Conservation (phyloP, 2,329 filamentous ascomycete species). For the Neurospora sp. region DNA sequence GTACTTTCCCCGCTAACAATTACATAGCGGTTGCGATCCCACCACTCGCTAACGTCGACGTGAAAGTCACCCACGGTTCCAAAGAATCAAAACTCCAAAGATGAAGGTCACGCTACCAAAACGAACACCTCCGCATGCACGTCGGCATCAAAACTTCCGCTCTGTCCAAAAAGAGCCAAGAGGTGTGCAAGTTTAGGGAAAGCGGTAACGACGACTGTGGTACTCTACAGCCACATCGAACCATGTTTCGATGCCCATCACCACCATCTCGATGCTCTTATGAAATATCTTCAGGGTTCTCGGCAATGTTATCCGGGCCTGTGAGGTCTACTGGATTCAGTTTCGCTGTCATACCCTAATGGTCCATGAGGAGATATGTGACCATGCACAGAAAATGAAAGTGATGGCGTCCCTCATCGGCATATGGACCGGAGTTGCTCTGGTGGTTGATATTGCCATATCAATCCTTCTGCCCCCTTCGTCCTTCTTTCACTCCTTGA, state of each 20-base stretch:
- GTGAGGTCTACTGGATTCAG: not conserved
- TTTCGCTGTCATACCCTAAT: not conserved
- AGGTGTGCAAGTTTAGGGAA: not conserved
- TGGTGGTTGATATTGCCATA: constrained; percentile 1
- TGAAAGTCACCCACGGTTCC: not conserved
- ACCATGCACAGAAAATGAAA: not conserved
- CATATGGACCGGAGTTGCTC: constrained; percentile 3
- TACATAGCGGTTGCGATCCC: not conserved
- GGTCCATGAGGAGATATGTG: not conserved
- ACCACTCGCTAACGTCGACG: not conserved
- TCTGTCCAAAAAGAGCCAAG: not conserved
- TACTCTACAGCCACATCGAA: not conserved
- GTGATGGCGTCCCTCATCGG: constrained; percentile 4
- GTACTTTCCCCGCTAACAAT: not conserved
- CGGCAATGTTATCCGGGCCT: constrained; percentile 11
- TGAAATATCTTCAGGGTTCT: not conserved
- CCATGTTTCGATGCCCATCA: not conserved
- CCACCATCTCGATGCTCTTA: not conserved
- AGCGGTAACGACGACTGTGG: not conserved
- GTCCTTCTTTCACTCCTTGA: not conserved
- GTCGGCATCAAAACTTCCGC: not conserved
- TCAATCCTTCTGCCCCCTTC: not conserved
- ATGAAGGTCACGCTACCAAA: not conserved
- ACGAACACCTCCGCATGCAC: not conserved
- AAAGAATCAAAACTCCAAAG: not conserved